Percentiles rank a stretch among this genome's conserved stretches.
These are phyloP conservation scores for Sphaerostilbella broomeana DNA, from an alignment of 2,329 filamentous ascomycete genomes.

Conservation along the genomic window DNA sequence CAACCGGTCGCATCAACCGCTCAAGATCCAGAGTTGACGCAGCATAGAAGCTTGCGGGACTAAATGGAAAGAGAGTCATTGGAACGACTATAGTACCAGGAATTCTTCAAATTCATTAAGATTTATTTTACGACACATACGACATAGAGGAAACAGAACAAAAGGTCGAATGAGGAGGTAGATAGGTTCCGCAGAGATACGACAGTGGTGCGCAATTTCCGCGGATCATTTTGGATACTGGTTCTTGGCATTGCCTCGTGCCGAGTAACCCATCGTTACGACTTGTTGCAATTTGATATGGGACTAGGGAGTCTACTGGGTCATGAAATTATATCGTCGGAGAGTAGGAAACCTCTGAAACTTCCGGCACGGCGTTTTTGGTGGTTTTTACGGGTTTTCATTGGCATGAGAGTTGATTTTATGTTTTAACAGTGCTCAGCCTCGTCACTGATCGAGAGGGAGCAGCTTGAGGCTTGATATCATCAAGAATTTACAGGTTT, in stretches of 20 bases:
- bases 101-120: conserved; percentile 9
- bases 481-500: conserved; percentile 9
- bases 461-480: conserved; percentile 6
- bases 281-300: no score
- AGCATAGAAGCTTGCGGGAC: no score
- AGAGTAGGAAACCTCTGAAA: no score
- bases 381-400: no score
- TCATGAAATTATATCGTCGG: no score
- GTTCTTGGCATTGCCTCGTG: conserved; percentile 18
- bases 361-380: no score
- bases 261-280: no score
- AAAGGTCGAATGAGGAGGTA: conserved; percentile 14
- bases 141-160: conserved; percentile 15
- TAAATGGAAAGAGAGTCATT: not conserved
- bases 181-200: conserved; percentile 13
- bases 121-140: conserved; percentile 13
- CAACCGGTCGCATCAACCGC: no score
- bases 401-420: conserved; percentile 1
- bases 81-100: conserved; percentile 8
- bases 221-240: conserved; percentile 20
- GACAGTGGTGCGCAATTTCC: conserved; percentile 26
- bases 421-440: conserved; percentile 7
- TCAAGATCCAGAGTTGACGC: no score
- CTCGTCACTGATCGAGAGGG: conserved; percentile 3
- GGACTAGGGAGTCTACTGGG: no score